Percentiles rank a stretch among this genome's conserved stretches.
These are phyloP conservation scores for Schrenkiella parvula DNA, from an alignment of 345 rosid species.

Conservation along the genomic window DNA sequence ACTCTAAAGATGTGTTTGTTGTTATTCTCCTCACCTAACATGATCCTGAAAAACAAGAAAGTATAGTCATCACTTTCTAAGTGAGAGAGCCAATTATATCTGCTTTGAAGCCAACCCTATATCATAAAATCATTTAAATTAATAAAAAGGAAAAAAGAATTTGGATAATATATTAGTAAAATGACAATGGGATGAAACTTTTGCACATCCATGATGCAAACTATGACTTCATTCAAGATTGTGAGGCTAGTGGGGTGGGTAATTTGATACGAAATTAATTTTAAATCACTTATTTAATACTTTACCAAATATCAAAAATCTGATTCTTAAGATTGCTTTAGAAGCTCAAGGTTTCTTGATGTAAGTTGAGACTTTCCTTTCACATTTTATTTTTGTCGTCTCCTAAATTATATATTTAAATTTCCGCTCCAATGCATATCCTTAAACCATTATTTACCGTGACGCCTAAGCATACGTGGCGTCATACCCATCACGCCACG, in stretches of 20 bases:
- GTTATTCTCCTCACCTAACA: slow-evolving; percentile 22
- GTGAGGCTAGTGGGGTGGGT: slow-evolving; percentile 32
- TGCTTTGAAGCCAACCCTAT: slow-evolving; percentile 7
- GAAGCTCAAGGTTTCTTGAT: slow-evolving; percentile 4
- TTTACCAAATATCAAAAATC: not conserved
- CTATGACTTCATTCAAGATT: slow-evolving; percentile 25
- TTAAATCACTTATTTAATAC: not conserved
- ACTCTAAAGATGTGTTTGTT: not conserved
- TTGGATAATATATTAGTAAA: not conserved
- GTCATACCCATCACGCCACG: slow-evolving; percentile 15
- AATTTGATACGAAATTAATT: slow-evolving; percentile 2
- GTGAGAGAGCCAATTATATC: slow-evolving; percentile 14
- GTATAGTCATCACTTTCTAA: not conserved
- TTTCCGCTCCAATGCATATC: slow-evolving; percentile 10
- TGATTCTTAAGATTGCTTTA: not conserved
- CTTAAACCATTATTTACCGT: slow-evolving; percentile 29
- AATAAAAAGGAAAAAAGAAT: not conserved
- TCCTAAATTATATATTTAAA: not conserved
- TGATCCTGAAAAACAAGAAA: slow-evolving; percentile 5
- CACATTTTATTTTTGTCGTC: slow-evolving; percentile 12
- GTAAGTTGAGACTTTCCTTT: slow-evolving; percentile 33
- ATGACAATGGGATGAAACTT: slow-evolving; percentile 21
- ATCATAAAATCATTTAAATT: not conserved
- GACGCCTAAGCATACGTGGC: slow-evolving; percentile 36
- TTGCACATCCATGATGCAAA: slow-evolving; percentile 23